These are phyloP conservation scores for Colletotrichum nymphaeae DNA, from an alignment of 2,329 filamentous ascomycete species.

Conservation along the genomic window DNA sequence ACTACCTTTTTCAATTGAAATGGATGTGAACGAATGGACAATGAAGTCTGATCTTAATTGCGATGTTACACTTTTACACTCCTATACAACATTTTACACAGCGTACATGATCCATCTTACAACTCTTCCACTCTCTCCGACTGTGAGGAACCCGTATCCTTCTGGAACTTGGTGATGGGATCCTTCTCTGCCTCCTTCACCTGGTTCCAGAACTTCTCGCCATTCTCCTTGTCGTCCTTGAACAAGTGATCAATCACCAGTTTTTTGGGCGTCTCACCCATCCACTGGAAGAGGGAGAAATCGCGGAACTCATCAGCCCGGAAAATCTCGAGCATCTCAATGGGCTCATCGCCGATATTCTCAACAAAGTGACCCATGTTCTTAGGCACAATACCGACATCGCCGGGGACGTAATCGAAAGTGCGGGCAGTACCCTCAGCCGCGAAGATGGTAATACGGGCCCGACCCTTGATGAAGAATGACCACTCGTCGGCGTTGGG, in stretches of 20 bases:
- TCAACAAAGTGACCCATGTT: slow-evolving; percentile 88
- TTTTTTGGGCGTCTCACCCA: slow-evolving; percentile 76
- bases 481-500: slow-evolving; percentile 84
- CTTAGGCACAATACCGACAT: slow-evolving; percentile 80
- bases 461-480: slow-evolving; percentile 79
- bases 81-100: not conserved
- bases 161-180: slow-evolving; percentile 53
- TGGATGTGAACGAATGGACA: no score
- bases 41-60: not conserved
- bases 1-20: no score
- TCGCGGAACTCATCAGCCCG: slow-evolving; percentile 77
- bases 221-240: slow-evolving; percentile 68
- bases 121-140: slow-evolving; percentile 17
- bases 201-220: slow-evolving; percentile 70
- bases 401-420: slow-evolving; percentile 80
- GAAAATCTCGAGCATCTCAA: slow-evolving; percentile 83
- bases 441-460: slow-evolving; percentile 80
- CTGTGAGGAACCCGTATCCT: not conserved
- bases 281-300: slow-evolving; percentile 80
- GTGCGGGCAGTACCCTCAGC: slow-evolving; percentile 76
- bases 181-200: slow-evolving; percentile 73
- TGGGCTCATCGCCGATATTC: slow-evolving; percentile 80
- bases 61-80: not conserved
- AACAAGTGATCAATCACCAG: slow-evolving; percentile 77
- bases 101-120: not conserved